phyloP scores from a whole-genome alignment of 2,329 filamentous ascomycete genomes.

The Exophiala lecanii-corni region DNA sequence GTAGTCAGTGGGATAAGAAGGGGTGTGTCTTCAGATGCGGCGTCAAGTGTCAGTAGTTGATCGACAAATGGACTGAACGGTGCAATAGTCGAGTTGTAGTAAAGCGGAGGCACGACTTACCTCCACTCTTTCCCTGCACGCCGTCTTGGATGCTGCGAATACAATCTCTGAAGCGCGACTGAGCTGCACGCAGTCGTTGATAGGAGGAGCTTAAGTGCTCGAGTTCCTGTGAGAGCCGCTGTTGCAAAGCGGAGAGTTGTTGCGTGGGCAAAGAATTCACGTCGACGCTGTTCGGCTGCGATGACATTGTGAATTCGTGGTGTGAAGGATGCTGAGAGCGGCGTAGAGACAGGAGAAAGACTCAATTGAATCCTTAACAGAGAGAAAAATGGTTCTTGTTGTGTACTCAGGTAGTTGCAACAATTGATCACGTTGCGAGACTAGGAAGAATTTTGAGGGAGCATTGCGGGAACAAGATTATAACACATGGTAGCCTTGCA shows the following conservation, averaged over 20 bases:
- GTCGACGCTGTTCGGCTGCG: conserved; percentile 48
- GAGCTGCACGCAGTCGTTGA: conserved; percentile 80
- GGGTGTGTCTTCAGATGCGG: conserved; percentile 30
- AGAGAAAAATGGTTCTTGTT: too few species aligned
- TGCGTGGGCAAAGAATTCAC: conserved; percentile 74
- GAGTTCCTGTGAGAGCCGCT: conserved; percentile 92
- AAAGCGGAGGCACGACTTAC: conserved; percentile 5
- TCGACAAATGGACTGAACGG: conserved; percentile 28
- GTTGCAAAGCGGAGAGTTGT: conserved; percentile 87
- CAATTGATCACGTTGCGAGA: too few species aligned
- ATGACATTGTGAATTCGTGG: conserved; percentile 6
- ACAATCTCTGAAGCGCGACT: conserved; percentile 89
- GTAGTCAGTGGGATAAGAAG: conserved; percentile 93
- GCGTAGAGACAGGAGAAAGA: too few species aligned
- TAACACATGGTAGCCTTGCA: conserved; percentile 13
- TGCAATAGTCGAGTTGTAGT: not conserved
- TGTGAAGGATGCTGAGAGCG: too few species aligned
- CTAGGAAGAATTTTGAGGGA: not conserved
- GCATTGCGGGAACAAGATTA: not conserved
- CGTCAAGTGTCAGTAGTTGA: conserved; percentile 36
- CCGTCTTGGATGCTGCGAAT: conserved; percentile 67
- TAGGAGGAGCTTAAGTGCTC: conserved; percentile 90
- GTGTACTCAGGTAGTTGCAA: not conserved
- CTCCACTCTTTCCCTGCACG: conserved; percentile 33
- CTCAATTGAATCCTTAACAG: too few species aligned